Evolutionary conservation across 768 basidiomycete species (phyloP).

Genomic region (Cantharellus anzutake): DNA sequence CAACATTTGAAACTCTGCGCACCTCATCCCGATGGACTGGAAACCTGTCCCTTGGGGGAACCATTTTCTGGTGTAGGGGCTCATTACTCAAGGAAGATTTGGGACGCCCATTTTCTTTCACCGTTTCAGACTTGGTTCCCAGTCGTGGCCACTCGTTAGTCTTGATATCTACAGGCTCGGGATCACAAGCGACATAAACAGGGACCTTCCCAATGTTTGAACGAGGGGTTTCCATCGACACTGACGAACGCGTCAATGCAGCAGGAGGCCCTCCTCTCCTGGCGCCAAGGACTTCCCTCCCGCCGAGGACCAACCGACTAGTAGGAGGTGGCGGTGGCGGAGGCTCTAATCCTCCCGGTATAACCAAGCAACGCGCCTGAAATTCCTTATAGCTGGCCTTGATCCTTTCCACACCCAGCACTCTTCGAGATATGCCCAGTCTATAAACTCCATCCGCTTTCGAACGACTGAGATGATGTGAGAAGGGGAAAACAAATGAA

Average conservation of each 20-base stretch:
- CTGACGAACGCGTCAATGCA: slow-evolving; percentile 9
- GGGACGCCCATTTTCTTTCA: slow-evolving; percentile 24
- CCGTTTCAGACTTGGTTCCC: slow-evolving; percentile 21
- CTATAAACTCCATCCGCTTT: slow-evolving; percentile 72
- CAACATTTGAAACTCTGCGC: slow-evolving; percentile 5
- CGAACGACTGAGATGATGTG: slow-evolving; percentile 27
- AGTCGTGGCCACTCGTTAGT: slow-evolving; percentile 23
- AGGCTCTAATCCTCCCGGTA: slow-evolving; percentile 9
- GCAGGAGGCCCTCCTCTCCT: slow-evolving; percentile 20
- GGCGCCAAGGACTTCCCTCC: slow-evolving; percentile 13
- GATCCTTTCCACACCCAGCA: slow-evolving; percentile 66
- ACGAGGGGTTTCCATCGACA: slow-evolving; percentile 3
- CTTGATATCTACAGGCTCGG: slow-evolving; percentile 1
- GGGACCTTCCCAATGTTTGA: slow-evolving; percentile 17
- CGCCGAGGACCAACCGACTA: slow-evolving; percentile 6
- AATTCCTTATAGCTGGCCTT: slow-evolving; percentile 71
- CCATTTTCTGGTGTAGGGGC: slow-evolving; percentile 14
- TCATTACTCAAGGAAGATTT: slow-evolving; percentile 23
- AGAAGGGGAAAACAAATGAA: slow-evolving; percentile 2
- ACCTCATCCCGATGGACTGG: slow-evolving; percentile 26
- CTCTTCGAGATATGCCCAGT: slow-evolving; percentile 63
- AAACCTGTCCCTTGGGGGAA: slow-evolving; percentile 20
- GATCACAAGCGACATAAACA: slow-evolving; percentile 16
- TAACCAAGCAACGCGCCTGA: slow-evolving; percentile 23
- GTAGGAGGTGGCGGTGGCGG: slow-evolving; percentile 10